phyloP scores from a whole-genome alignment of 805 yeast genomes.

The Candida ovalis region DNA sequence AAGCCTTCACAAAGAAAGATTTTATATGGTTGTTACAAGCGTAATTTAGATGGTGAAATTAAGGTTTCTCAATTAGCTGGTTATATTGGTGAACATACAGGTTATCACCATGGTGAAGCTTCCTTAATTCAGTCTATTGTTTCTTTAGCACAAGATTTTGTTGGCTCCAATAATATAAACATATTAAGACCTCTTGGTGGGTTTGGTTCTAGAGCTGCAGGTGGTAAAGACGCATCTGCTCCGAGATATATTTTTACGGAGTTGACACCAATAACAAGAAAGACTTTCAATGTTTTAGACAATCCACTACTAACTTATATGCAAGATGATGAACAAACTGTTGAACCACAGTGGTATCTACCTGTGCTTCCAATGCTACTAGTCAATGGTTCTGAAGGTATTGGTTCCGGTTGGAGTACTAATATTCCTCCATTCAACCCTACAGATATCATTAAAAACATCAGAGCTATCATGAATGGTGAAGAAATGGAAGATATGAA shows the following conservation, averaged over 20 bases:
- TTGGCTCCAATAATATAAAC: constrained; percentile 88
- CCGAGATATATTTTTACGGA: constrained; percentile 94
- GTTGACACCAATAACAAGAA: constrained; percentile 68
- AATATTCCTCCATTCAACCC: constrained; percentile 91
- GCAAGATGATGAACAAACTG: constrained; percentile 89
- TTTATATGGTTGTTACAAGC: constrained; percentile 79
- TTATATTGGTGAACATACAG: constrained; percentile 82
- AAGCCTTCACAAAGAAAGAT: constrained; percentile 98
- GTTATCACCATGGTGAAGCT: constrained; percentile 93
- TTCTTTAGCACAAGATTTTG: constrained; percentile 91
- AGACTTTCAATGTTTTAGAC: constrained; percentile 75
- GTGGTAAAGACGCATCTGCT: constrained; percentile 99
- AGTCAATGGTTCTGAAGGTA: constrained; percentile 96
- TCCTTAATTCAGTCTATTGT: constrained; percentile 86
- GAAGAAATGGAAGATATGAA: constrained; percentile 67
- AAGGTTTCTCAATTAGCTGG: constrained; percentile 92
- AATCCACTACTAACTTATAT: constrained; percentile 72
- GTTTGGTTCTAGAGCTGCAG: constrained; percentile 92
- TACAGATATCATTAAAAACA: constrained; percentile 68
- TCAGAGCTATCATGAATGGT: constrained; percentile 67
- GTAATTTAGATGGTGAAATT: constrained; percentile 70
- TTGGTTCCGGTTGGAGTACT: constrained; percentile 99
- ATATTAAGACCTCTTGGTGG: constrained; percentile 87
- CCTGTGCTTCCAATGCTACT: constrained; percentile 95
- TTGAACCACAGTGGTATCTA: constrained; percentile 93